Evolutionary conservation across 2,329 filamentous ascomycete genomes (phyloP).

Genomic region (Cordyceps fumosorosea): DNA sequence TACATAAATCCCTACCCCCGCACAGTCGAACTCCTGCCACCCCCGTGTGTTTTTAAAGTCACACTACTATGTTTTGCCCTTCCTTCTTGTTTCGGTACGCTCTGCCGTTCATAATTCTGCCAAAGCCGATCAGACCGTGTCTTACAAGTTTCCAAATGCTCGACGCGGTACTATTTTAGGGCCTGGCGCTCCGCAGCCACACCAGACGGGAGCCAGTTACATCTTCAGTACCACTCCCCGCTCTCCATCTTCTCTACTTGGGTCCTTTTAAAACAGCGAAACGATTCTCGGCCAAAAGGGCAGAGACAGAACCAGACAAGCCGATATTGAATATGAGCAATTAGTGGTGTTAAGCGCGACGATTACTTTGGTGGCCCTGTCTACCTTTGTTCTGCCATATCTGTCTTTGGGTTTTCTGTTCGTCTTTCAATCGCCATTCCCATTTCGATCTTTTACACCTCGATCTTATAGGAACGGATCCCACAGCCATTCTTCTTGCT

Average conservation of each 20-base stretch:
- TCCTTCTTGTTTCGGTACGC: background rate
- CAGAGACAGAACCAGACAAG: too few relatives aligned
- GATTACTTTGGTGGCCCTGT: too few relatives aligned
- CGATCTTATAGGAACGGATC: too few relatives aligned
- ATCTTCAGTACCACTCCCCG: background rate
- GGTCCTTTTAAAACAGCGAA: background rate
- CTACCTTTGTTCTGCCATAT: too few relatives aligned
- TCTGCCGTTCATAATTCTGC: background rate
- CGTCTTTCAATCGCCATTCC: background rate
- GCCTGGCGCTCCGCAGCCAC: background rate
- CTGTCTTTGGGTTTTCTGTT: background rate
- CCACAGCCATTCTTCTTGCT: background rate
- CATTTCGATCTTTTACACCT: background rate
- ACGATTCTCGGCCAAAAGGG: background rate
- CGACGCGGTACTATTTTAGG: too few relatives aligned
- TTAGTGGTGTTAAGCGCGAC: too few relatives aligned
- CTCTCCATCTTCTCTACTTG: too few relatives aligned
- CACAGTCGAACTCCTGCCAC: background rate
- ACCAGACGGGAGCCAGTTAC: background rate
- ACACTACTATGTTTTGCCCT: background rate
- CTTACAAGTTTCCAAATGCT: background rate
- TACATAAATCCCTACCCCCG: background rate
- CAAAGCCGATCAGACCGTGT: background rate
- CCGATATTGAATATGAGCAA: too few relatives aligned
- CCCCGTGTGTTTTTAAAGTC: background rate